These are phyloP conservation scores for Podospora conica DNA, from an alignment of 495 filamentous ascomycete genomes.

Conservation along the genomic window DNA sequence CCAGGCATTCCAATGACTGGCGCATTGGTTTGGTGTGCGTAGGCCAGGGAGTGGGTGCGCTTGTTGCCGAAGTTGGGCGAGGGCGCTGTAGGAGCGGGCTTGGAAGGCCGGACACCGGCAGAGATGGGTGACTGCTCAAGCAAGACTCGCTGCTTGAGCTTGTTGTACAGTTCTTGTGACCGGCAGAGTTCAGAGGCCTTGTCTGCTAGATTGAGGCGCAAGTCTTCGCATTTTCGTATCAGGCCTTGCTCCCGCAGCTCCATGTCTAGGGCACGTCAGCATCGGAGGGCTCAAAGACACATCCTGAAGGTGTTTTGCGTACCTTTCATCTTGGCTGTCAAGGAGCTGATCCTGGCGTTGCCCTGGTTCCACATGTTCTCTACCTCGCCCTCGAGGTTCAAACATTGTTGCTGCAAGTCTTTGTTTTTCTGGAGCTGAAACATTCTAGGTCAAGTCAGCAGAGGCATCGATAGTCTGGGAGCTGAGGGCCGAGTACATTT, in stretches of 20 bases:
- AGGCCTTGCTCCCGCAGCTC: constrained; percentile 60
- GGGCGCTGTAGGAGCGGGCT: neutral
- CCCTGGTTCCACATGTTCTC: constrained; percentile 78
- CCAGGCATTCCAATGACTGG: neutral
- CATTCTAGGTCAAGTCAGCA: constrained; percentile 44
- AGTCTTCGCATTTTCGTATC: constrained; percentile 68
- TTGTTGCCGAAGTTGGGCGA: neutral
- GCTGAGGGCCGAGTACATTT: constrained; percentile 54
- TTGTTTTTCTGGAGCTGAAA: constrained; percentile 51
- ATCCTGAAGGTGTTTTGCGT: neutral
- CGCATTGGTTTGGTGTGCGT: neutral
- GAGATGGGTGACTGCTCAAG: constrained; percentile 62
- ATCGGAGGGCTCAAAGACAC: neutral
- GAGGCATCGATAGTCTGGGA: neutral
- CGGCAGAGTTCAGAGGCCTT: constrained; percentile 72
- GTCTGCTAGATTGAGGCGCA: constrained; percentile 61
- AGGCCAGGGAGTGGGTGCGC: neutral
- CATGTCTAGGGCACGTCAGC: constrained; percentile 46
- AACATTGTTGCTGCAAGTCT: constrained; percentile 6
- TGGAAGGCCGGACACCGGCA: constrained; percentile 45
- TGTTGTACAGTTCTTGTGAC: constrained; percentile 77
- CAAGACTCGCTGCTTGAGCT: constrained; percentile 70
- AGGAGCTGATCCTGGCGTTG: constrained; percentile 65
- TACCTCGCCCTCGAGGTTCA: constrained; percentile 56
- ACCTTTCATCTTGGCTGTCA: constrained; percentile 51